Base-by-base conservation (phyloP, 2,329 filamentous ascomycete species). In the Paraconiothyrium brasiliense region DNA sequence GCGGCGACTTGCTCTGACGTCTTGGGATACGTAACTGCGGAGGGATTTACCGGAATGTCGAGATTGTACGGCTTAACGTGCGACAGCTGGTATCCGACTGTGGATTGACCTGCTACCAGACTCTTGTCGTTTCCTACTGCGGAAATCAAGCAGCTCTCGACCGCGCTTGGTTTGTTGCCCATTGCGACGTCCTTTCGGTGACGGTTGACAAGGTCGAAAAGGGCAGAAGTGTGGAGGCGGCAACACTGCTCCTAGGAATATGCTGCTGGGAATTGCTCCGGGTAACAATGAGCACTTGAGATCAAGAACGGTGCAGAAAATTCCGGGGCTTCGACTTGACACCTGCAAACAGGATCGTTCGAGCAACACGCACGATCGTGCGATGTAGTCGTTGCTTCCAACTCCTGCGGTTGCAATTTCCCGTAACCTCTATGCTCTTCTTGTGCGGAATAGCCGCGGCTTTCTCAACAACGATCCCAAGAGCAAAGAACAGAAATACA, bases 11-110 rank as follows among this genome's bases (percentile, higher is more conserved):
- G 84, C 4, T 84, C 72, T 0, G 83, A 77, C 0, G 76, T 84
- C 22, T 80, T 72, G 0, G 88, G 88, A 32, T 86, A 83, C 2
- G 87, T 82, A 16, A 90, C 84, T 2, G 86, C 87, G 7, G 81
- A 76, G 1, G 88, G 88, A 0, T 75, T 81, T 6, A 75, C 63
- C 5, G 65, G 55, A 20, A 76, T 67, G 27, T 74, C 76, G 9
- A 79, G 67, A 60, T 80, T 80, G 70, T 77, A 79, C 0, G 77
- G 76, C 57, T 74, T 76, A 49, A 78, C 75, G 46, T 78, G 69
- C 5, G 56, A 49, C 8, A 76, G 32, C 51, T 78, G 70, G 56
- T 72, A 79, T 1, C 75, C 62, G 30, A 70, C 64, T 2, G 70
- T 67, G 11, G 59, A 57, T 43, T 72, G 67, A 51, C 65, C 65